A percentile compares a stretch with the other conserved stretches of the same genome.
Evolutionary conservation across 352 stramenopile genomes (phyloP).

Genomic region (Phytophthora agathidicida): DNA sequence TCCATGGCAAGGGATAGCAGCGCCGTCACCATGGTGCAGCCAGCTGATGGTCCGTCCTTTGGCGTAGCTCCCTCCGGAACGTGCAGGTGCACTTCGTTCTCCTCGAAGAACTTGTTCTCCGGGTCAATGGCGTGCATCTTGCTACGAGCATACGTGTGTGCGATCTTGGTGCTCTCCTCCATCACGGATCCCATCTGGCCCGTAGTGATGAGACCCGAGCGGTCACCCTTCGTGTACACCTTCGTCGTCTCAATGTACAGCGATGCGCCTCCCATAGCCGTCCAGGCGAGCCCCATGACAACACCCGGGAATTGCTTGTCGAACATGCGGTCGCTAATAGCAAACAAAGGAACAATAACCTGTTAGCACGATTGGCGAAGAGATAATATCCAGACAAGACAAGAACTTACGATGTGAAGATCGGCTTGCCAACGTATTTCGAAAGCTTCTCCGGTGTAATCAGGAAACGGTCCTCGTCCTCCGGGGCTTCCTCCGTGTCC

Average conservation of each 20-base stretch:
- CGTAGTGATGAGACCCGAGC: slow-evolving; percentile 82
- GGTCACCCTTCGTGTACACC: slow-evolving; percentile 71
- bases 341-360: slow-evolving; percentile 1
- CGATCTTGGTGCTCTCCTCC: slow-evolving; percentile 98
- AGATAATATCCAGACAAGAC: not conserved
- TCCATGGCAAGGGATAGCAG: slow-evolving; percentile 96
- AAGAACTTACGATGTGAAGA: slow-evolving; percentile 96
- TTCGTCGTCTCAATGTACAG: slow-evolving; percentile 98
- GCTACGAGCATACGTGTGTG: slow-evolving; percentile 93
- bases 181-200: slow-evolving; percentile 99
- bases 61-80: slow-evolving; percentile 98
- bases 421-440: slow-evolving; percentile 98
- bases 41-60: slow-evolving; percentile 98
- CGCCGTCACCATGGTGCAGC: slow-evolving; percentile 98
- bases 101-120: slow-evolving; percentile 95
- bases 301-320: slow-evolving; percentile 94
- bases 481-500: slow-evolving; percentile 10
- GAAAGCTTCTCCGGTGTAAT: slow-evolving; percentile 95
- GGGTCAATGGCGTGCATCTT: slow-evolving; percentile 70
- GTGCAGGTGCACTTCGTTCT: slow-evolving; percentile 97
- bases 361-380: not conserved
- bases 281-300: slow-evolving; percentile 99
- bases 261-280: slow-evolving; percentile 96
- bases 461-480: slow-evolving; percentile 78
- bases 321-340: slow-evolving; percentile 95